Evolutionary conservation across 306 rosid species (phyloP).

Genomic region (Fagus sylvatica): DNA sequence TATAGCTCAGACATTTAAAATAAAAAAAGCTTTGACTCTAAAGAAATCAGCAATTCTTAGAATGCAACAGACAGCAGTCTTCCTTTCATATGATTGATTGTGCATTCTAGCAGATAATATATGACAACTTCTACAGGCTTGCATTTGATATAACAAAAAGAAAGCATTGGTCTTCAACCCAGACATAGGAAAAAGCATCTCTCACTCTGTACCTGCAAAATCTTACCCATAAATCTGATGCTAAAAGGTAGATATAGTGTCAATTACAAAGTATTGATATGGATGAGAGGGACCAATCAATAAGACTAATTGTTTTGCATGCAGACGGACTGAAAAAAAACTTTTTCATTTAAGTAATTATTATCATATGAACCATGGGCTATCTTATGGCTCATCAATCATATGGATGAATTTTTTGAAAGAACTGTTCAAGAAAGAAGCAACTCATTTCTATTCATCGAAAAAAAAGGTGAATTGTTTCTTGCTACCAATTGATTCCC

Average conservation of each 20-base stretch:
- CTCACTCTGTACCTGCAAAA: too few species aligned
- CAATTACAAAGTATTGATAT: too few species aligned
- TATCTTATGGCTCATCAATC: constrained; percentile 5
- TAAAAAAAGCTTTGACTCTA: constrained; percentile 1
- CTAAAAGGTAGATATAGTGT: too few species aligned
- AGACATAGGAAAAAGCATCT: background rate
- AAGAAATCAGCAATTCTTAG: background rate
- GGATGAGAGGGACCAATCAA: too few species aligned
- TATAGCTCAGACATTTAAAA: background rate
- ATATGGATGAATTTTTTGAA: background rate
- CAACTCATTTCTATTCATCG: background rate
- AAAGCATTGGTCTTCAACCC: background rate
- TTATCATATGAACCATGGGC: background rate
- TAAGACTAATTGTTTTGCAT: background rate
- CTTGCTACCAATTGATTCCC: background rate
- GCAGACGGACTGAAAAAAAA: background rate
- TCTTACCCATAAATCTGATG: too few species aligned
- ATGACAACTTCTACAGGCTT: background rate
- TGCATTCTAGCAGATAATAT: background rate
- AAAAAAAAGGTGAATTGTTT: background rate
- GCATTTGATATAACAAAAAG: background rate
- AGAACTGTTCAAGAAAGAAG: background rate
- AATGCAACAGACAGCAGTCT: background rate
- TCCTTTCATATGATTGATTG: background rate
- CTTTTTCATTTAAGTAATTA: background rate